A percentile compares a stretch with the other conserved stretches of the same genome.
Conservation (phyloP, 2,329 filamentous ascomycete genomes). For the Venturia asperata region DNA sequence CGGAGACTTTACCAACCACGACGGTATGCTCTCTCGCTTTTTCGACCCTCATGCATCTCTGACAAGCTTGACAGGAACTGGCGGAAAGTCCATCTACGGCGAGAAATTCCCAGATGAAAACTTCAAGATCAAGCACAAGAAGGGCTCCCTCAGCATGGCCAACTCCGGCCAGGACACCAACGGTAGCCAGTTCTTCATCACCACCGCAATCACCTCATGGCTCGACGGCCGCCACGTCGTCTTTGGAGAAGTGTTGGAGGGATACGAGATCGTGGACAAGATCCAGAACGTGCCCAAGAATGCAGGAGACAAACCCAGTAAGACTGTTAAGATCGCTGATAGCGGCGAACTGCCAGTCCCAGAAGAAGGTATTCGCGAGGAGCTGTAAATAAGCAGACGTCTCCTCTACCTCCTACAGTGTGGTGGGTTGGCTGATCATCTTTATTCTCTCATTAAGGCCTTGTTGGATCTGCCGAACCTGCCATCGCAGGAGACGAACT, state of each 20-base stretch:
- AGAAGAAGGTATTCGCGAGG: constrained; percentile 85
- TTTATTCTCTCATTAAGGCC: constrained; percentile 31
- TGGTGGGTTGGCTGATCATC: constrained; percentile 17
- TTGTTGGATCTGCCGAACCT: constrained; percentile 38
- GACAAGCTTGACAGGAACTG: constrained; percentile 49
- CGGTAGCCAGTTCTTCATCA: constrained; percentile 87
- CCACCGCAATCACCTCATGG: constrained; percentile 73
- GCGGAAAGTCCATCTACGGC: constrained; percentile 84
- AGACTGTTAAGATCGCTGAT: constrained; percentile 69
- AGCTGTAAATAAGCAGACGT: constrained; percentile 57
- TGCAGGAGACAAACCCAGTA: constrained; percentile 59
- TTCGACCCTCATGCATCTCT: constrained; percentile 20
- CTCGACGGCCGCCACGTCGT: constrained; percentile 80
- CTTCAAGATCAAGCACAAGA: constrained; percentile 93
- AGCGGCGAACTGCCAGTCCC: constrained; percentile 78
- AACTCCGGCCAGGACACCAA: constrained; percentile 82
- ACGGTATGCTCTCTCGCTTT: constrained; percentile 38
- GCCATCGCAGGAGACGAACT: constrained; percentile 36
- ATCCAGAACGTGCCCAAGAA: constrained; percentile 66
- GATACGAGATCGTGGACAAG: constrained; percentile 71
- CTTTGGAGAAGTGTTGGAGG: constrained; percentile 82
- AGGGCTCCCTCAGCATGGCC: constrained; percentile 67
- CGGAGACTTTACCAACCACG: constrained; percentile 77
- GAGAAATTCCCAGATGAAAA: constrained; percentile 82
- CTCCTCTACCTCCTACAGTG: constrained; percentile 22